Base-by-base conservation (phyloP, 1,284 basidiomycete species). In the Rhodotorula sp. region DNA sequence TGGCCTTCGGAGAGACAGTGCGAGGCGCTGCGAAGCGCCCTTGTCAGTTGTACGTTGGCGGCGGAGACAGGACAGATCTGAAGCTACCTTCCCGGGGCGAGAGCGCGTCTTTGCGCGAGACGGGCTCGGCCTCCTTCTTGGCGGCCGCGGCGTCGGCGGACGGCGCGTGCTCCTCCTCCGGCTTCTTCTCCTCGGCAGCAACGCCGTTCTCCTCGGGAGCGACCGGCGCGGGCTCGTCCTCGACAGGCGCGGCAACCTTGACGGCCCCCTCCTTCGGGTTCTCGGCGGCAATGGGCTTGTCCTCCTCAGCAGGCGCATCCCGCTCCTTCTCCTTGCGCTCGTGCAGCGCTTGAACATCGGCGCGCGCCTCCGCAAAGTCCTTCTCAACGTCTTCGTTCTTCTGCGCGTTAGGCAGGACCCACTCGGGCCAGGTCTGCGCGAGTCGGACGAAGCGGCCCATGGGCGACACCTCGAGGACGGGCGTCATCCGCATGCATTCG, bases 401-500 rank as follows among this genome's bases (percentile, higher is more conserved):
- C 51, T 44, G 51, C n/a, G 75, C 75, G 34, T 67, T 70, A 19
- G 73, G 75, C 27, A 76, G 51, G 55, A 70, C 65, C 75, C 75
- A 76, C n/a, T 76, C 66, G 37, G 73, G 69, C 73, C 73, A 76
- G n/a, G 64, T 61, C 46, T 70, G 62, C 3, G 70, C 61, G 32
- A 76, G 63, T n/a, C 75, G 75, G 36, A 76, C 75, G 65, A 67
- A 66, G 27, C 57, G 61, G 29, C 59, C 66, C 34, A 66, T 84
- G 25, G 83, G 85, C n/a, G 83, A 83, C n/a, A 94, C 87, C 81
- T 96, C 90, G 62, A 92, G 87, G 32, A 90, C 79, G 22, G 83
- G 83, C 25, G 91, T 93, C 32, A 89, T 82, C 25, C 78, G 81
- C 76, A 96, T 85, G 21, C 91, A 88, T 56, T 93, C 90, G 66